Evolutionary conservation across 352 stramenopile species (phyloP), one percentile per base, ranked within the genome.

Genomic region (Aphanomyces astaci): DNA sequence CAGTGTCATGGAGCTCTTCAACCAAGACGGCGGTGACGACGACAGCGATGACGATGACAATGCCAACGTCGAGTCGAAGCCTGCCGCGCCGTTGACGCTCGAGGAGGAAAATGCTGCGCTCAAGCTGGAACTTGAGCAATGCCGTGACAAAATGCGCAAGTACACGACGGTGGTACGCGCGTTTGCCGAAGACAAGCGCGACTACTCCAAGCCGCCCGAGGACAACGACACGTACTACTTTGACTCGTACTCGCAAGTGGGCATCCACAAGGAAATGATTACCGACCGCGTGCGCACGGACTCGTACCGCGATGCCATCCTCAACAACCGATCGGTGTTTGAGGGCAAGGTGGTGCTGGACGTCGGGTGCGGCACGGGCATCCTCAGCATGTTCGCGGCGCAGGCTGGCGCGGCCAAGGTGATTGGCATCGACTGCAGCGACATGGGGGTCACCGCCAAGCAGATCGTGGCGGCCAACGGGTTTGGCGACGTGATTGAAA

Each of bases 241-340:
- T 63, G 94, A 99, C 76, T 98, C 92, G 60, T 99, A 99, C 78
- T 97, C 94, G 48, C 95, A 99, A 69, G 96, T 98, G 76, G 90
- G 92, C 33, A 99, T 99, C 75, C 96, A 99, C 75, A 94, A 98
- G 75, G 96, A 98, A 79, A 93, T 93, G 85, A 90, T 93, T 76
- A 89, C 81, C 31, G 85, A 93, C 70, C 73, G 51, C 73, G 90
- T 98, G 13, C 93, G 97, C 46, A 99, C 97, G 36, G 78, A 96
- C 57, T 97, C 89, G 13, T 99, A 99, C 78, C 93, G 96, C 77
- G 96, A 98, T 73, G 94, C 95, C 24, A 99, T 99, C 71, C 77
- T 98, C 54, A 94, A 98, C 72, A 99, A 99, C 78, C 86, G 79
- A 22, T 80, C 98, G 70, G 73, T 99, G 24, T 99, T 99, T 72